These are phyloP conservation scores for Dictyostelium intermedium DNA, from an alignment of 78 protist species.

Conservation along the genomic window DNA sequence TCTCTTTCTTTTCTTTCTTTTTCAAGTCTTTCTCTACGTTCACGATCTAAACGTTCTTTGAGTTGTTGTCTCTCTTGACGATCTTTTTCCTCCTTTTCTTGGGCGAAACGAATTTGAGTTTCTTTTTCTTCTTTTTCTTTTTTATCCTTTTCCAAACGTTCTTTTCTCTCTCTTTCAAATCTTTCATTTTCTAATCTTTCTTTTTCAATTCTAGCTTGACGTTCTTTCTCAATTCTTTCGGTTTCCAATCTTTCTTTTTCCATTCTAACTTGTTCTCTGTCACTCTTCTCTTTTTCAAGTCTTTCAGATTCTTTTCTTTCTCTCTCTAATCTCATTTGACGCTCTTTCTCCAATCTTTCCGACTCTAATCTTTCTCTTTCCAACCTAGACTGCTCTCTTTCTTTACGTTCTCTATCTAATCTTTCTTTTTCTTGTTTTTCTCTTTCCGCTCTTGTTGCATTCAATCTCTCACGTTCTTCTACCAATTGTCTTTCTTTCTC, in stretches of 20 bases:
- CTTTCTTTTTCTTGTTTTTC: background rate
- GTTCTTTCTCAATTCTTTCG: background rate
- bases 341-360: background rate
- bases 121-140: conserved; percentile 1
- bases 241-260: background rate
- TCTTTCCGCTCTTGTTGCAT: background rate
- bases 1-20: conserved; percentile 30
- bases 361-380: background rate
- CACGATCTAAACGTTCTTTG: background rate
- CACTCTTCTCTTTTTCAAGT: background rate
- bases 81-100: background rate
- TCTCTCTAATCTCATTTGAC: background rate
- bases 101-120: background rate
- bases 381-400: background rate
- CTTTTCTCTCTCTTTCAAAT: background rate
- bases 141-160: background rate
- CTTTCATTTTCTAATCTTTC: background rate
- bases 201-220: background rate
- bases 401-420: background rate
- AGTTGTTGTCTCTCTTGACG: background rate
- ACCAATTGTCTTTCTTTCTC: background rate
- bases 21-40: background rate
- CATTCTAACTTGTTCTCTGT: background rate
- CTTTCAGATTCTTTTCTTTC: background rate
- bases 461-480: background rate